Evolutionary conservation across 1,284 basidiomycete genomes (phyloP).

Genomic region (Porodaedalea pini): DNA sequence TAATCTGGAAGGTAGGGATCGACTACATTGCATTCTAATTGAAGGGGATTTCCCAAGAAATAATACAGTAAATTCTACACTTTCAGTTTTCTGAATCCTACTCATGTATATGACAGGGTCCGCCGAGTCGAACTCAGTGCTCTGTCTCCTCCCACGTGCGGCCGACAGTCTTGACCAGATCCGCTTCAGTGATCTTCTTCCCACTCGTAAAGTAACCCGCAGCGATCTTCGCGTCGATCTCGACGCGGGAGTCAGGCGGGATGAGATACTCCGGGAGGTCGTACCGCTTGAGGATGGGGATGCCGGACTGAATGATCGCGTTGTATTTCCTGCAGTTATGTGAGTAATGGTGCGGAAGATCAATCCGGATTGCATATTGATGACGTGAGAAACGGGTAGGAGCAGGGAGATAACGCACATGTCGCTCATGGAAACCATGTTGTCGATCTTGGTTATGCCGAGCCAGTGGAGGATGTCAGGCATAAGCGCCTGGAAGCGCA

Average conservation of each 20-base stretch:
- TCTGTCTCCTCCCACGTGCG: slow-evolving; percentile 85
- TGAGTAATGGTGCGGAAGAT: background rate
- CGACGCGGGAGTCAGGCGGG: slow-evolving; percentile 89
- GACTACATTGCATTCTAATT: no score
- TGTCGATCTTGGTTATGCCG: slow-evolving; percentile 86
- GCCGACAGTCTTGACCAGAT: slow-evolving; percentile 83
- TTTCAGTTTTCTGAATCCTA: no score
- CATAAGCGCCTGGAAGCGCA: slow-evolving; percentile 95
- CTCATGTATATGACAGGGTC: no score
- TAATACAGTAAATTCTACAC: no score
- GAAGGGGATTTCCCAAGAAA: no score
- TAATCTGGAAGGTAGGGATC: no score
- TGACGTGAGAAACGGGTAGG: background rate
- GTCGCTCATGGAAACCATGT: slow-evolving; percentile 91
- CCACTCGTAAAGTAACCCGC: slow-evolving; percentile 86
- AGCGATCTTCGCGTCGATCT: slow-evolving; percentile 93
- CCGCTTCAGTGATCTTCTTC: slow-evolving; percentile 72
- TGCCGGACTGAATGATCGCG: slow-evolving; percentile 86
- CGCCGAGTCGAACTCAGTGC: slow-evolving; percentile 40
- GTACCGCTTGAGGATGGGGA: slow-evolving; percentile 78
- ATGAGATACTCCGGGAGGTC: slow-evolving; percentile 87
- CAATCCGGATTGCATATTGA: background rate
- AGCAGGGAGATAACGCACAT: slow-evolving; percentile 47
- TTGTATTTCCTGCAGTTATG: slow-evolving; percentile 79
- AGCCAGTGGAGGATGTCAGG: slow-evolving; percentile 94